These are phyloP conservation scores for Aspergillus leporis DNA, from an alignment of 495 filamentous ascomycete genomes.

Conservation along the genomic window DNA sequence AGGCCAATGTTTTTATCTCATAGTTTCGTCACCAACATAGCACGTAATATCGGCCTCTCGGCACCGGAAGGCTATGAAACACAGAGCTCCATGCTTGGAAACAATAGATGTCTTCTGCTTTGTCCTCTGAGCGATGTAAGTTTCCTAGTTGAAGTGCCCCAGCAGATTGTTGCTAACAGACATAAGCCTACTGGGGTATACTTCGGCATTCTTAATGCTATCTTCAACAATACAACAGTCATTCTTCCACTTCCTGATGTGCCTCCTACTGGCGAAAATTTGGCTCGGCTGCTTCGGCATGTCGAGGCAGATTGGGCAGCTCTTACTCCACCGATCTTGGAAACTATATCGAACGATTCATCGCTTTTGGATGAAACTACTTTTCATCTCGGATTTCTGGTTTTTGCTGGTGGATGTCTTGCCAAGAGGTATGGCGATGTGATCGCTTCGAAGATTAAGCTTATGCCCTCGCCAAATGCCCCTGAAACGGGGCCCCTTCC, in stretches of 20 bases:
- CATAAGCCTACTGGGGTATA: conserved; percentile 10
- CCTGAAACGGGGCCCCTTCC: conserved; percentile 12
- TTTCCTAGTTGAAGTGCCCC: neutral
- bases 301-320: conserved; percentile 13
- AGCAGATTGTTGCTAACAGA: neutral
- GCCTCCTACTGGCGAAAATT: conserved; percentile 6
- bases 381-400: conserved; percentile 1
- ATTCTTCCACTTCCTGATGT: conserved; percentile 8
- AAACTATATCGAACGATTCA: conserved; percentile 8
- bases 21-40: conserved; percentile 6
- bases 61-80: conserved; percentile 11
- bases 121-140: conserved; percentile 12
- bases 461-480: conserved; percentile 8
- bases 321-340: conserved; percentile 5
- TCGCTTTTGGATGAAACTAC: conserved; percentile 2
- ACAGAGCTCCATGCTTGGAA: conserved; percentile 11
- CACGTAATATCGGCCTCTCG: conserved; percentile 6
- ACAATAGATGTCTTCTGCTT: conserved; percentile 8
- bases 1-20: conserved; percentile 13
- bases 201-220: conserved; percentile 5
- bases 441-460: conserved; percentile 3
- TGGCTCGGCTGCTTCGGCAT: conserved; percentile 10
- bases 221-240: conserved; percentile 6
- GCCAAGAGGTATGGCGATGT: conserved; percentile 8
- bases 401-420: conserved; percentile 8